Evolutionary conservation across 768 basidiomycete species (phyloP).

Genomic region (Tephrocybe sp.): DNA sequence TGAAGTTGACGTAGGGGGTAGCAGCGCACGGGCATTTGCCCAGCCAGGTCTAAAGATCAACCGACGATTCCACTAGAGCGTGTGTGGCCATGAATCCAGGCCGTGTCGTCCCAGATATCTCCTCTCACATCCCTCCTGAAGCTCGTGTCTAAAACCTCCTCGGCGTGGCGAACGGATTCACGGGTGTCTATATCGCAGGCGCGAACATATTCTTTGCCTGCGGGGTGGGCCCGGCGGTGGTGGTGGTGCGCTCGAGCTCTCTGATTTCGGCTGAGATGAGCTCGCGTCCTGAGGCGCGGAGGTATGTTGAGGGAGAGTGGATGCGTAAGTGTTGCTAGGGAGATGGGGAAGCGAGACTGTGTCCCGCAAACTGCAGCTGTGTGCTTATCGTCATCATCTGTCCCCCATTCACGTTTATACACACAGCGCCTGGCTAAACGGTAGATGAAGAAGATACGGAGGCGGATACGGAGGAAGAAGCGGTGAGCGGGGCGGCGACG

Average conservation of each 20-base stretch:
- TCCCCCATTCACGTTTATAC: constrained; percentile 20
- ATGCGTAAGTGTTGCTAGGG: too few relatives aligned
- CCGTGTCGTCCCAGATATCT: too few relatives aligned
- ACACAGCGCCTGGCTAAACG: too few relatives aligned
- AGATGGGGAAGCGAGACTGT: constrained; percentile 35
- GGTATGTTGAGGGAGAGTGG: constrained; percentile 22
- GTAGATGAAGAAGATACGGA: constrained; percentile 3
- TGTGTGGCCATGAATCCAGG: too few relatives aligned
- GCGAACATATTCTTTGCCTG: too few relatives aligned
- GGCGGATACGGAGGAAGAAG: not conserved
- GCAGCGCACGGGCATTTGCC: too few relatives aligned
- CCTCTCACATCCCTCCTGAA: too few relatives aligned
- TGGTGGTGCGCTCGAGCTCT: constrained; percentile 11
- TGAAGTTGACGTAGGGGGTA: too few relatives aligned
- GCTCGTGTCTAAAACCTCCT: too few relatives aligned
- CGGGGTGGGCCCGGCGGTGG: not conserved
- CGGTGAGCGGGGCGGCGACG: constrained; percentile 1
- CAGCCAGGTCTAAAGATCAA: too few relatives aligned
- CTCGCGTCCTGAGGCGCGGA: constrained; percentile 38
- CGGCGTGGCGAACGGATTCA: not conserved
- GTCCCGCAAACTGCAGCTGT: constrained; percentile 36
- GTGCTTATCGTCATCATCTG: constrained; percentile 36
- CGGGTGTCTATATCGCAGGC: not conserved
- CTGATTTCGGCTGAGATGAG: constrained; percentile 40
- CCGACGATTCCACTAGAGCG: too few relatives aligned